Percentiles rank a stretch among this genome's conserved stretches.
Evolutionary conservation across 768 basidiomycete genomes (phyloP).

Genomic region (Cyclocybe cylindracea): DNA sequence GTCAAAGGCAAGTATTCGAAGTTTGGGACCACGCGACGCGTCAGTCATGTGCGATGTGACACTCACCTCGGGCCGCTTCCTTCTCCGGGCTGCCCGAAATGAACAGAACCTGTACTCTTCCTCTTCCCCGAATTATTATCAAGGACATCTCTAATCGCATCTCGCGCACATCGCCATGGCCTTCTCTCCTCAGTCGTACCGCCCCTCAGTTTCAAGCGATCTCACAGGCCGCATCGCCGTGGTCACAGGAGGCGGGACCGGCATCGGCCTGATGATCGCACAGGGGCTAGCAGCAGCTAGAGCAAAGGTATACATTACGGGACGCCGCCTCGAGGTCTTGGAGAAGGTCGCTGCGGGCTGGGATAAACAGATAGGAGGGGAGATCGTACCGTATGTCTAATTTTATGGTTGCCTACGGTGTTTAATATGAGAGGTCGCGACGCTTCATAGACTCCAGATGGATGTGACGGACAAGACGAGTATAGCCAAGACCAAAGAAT

Average conservation of each 20-base stretch:
- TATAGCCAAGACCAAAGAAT: constrained; percentile 55
- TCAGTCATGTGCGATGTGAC: no score
- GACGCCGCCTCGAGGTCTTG: constrained; percentile 66
- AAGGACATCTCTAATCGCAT: background rate
- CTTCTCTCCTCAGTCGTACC: constrained; percentile 23
- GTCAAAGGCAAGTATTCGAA: no score
- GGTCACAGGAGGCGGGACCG: constrained; percentile 56
- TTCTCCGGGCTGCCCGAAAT: no score
- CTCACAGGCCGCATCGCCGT: constrained; percentile 59
- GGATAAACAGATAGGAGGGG: constrained; percentile 47
- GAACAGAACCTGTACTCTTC: no score
- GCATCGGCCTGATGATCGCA: constrained; percentile 65
- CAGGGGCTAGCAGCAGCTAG: constrained; percentile 75
- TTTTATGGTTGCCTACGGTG: background rate
- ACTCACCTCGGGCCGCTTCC: no score
- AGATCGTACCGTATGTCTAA: constrained; percentile 55
- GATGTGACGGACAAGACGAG: constrained; percentile 73
- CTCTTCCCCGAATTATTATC: no score
- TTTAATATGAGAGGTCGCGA: background rate
- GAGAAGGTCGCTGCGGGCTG: constrained; percentile 54
- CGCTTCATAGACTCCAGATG: constrained; percentile 53
- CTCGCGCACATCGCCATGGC: constrained; percentile 1
- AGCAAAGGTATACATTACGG: constrained; percentile 80
- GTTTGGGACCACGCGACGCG: no score
- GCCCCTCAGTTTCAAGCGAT: constrained; percentile 43